Percentiles rank a stretch among this genome's conserved stretches.
phyloP scores from a whole-genome alignment of 441 rosid species.

The Bruguiera hainesii region DNA sequence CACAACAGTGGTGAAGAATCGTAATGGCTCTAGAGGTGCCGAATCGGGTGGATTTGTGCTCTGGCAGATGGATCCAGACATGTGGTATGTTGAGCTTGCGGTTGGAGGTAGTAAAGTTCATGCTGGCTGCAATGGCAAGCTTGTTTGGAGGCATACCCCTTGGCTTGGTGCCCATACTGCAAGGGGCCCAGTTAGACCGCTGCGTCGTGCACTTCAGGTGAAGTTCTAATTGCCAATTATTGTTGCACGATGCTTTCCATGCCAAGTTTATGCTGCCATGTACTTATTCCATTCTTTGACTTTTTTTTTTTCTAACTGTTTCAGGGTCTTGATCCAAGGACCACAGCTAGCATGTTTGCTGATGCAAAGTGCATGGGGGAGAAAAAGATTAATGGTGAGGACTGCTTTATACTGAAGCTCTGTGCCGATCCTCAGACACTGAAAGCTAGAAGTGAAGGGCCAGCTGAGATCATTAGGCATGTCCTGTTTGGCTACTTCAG shows the following conservation, averaged over 20 bases:
- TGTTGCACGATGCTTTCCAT: neutral
- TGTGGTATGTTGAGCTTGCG: slow-evolving; percentile 96
- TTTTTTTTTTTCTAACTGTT: slow-evolving; percentile 16
- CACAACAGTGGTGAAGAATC: slow-evolving; percentile 53
- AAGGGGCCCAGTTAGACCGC: slow-evolving; percentile 88
- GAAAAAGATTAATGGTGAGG: slow-evolving; percentile 73
- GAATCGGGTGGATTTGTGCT: slow-evolving; percentile 91
- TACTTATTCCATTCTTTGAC: slow-evolving; percentile 6
- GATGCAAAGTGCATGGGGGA: slow-evolving; percentile 83
- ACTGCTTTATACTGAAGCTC: slow-evolving; percentile 84
- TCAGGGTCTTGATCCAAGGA: slow-evolving; percentile 96
- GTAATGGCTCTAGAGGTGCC: slow-evolving; percentile 39
- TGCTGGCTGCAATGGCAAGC: slow-evolving; percentile 96
- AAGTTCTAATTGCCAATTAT: slow-evolving; percentile 11
- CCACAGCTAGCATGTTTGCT: slow-evolving; percentile 75
- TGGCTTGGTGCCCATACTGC: slow-evolving; percentile 95
- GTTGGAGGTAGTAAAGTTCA: slow-evolving; percentile 84
- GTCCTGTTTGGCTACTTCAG: slow-evolving; percentile 89
- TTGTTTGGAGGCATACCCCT: slow-evolving; percentile 95
- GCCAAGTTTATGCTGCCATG: neutral
- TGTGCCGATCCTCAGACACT: slow-evolving; percentile 69
- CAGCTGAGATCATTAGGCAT: slow-evolving; percentile 90
- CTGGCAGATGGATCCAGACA: slow-evolving; percentile 97
- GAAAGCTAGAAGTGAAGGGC: slow-evolving; percentile 80
- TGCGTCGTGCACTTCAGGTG: slow-evolving; percentile 98